Conservation (phyloP, 148 eudicot genomes). For the Arbutus unedo region DNA sequence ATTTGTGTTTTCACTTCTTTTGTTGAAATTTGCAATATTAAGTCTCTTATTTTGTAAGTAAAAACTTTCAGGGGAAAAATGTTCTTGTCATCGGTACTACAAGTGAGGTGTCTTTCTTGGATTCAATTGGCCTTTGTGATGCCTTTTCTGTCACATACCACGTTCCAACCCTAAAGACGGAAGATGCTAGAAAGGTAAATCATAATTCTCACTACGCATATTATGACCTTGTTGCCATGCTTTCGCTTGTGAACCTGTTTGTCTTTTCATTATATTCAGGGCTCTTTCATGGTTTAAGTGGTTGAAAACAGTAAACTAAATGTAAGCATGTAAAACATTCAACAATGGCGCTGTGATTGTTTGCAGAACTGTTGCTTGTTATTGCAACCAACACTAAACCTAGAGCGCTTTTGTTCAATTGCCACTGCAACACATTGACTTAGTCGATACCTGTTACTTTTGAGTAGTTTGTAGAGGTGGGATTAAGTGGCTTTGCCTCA, state of each 20-base stretch:
- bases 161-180: slow-evolving; percentile 76
- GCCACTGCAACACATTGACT: background rate
- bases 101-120: slow-evolving; percentile 84
- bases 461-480: background rate
- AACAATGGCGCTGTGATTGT: background rate
- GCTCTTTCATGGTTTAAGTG: background rate
- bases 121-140: slow-evolving; percentile 78
- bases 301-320: background rate
- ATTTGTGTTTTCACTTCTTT: background rate
- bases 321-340: background rate
- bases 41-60: background rate
- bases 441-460: background rate
- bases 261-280: background rate
- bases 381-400: background rate
- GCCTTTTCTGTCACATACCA: slow-evolving; percentile 83
- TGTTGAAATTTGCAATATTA: background rate
- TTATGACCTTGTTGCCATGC: background rate
- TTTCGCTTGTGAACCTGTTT: background rate
- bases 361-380: background rate
- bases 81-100: slow-evolving; percentile 91
- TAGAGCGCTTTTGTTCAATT: background rate
- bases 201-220: background rate
- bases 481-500: background rate
- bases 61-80: slow-evolving; percentile 67
- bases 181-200: slow-evolving; percentile 84